A percentile compares a stretch with the other conserved stretches of the same genome.
phyloP scores from a whole-genome alignment of 2,329 filamentous ascomycete species.

The Ophiostoma ips region DNA sequence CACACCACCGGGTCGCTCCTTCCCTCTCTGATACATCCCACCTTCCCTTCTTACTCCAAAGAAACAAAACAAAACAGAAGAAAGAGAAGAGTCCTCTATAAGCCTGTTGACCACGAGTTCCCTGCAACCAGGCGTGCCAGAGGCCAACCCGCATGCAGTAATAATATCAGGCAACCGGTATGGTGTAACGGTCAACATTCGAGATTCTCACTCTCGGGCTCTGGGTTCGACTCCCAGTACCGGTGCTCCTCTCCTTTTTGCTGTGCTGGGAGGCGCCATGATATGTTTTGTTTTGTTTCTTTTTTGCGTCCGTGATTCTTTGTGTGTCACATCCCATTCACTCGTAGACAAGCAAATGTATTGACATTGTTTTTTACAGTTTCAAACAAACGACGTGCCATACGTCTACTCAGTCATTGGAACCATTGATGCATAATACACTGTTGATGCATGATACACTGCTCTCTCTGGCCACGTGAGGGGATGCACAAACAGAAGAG shows the following conservation, averaged over 20 bases:
- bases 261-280: background rate
- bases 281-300: background rate
- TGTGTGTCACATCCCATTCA: background rate
- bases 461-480: too few species aligned
- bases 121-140: background rate
- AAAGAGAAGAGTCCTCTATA: background rate
- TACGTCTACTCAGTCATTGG: too few species aligned
- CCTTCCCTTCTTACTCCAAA: background rate
- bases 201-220: constrained; percentile 16
- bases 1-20: background rate
- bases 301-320: background rate
- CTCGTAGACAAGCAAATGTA: background rate
- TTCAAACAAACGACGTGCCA: too few species aligned
- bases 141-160: background rate
- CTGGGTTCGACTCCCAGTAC: constrained; percentile 17
- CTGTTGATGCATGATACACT: too few species aligned
- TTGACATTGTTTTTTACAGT: background rate
- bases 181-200: constrained; percentile 17
- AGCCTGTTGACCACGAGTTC: background rate
- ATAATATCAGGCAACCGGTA: constrained; percentile 10
- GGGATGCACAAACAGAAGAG: too few species aligned
- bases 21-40: background rate
- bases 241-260: constrained; percentile 8
- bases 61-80: background rate
- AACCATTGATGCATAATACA: too few species aligned